Evolutionary conservation across 2,329 filamentous ascomycete genomes (phyloP), one percentile per base, ranked within the genome.

Genomic region (Diplodia intermedia): DNA sequence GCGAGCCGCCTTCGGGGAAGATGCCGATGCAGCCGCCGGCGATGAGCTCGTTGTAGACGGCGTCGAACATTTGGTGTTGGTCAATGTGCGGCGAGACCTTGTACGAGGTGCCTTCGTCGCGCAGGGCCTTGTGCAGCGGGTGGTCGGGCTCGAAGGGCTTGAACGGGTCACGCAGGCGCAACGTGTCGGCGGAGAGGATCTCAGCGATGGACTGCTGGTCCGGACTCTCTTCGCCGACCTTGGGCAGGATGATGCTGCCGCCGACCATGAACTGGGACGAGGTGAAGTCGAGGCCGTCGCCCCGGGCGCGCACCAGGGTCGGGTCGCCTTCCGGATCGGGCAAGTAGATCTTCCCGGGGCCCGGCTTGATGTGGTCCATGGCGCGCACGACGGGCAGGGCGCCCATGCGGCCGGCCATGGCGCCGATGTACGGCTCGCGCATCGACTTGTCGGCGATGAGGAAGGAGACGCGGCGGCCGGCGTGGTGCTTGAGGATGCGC

Each of bases 1-100:
- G 68, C 40, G 67, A 69, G 20, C 69, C 68, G 23, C 69, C 68
- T 54, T 70, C 68, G 4, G 69, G 69, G 62, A 70, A 69, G 47
- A 70, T 69, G 20, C 69, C 68, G 47, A 70, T 62, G 50, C 68
- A 69, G 29, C 40, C 68, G 23, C 69, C 68, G 14, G 23, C 31
- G 49, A 38, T 26, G 29, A 69, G 68, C 33, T 65, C 52, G 36
- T 18, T 47, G 38, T 55, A 69, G 33, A 69, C 68, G 23, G 68
- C 68, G 14, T 69, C 67, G 49, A 65, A 69, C 57, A 69, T 65
- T 33, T 66, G 23, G 29, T 60, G 63, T 36, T 69, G 68, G 52
- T 69, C 68, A 6, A 69, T 66, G 43, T 69, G 55, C 20, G 68
- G 68, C 23, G 68, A 57, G 4, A 69, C 38, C 53, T 69, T 69